Evolutionary conservation across 2,329 filamentous ascomycete species (phyloP).

Genomic region (Sporothrix globosa): DNA sequence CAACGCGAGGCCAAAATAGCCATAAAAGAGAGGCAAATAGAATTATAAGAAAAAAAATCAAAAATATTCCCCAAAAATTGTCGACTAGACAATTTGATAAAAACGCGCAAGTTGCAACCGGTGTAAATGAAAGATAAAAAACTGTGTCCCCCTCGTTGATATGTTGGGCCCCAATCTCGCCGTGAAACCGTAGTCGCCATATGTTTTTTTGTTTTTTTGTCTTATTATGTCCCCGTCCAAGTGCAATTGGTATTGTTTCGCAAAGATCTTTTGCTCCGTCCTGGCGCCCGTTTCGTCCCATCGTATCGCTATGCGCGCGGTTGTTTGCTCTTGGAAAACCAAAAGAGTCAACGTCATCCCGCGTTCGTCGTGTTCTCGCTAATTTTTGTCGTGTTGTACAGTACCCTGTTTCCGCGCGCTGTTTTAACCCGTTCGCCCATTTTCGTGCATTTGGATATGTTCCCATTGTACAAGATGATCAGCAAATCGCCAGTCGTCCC

Average conservation of each 20-base stretch:
- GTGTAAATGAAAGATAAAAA: slow-evolving; percentile 22
- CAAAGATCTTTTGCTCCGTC: slow-evolving; percentile 10
- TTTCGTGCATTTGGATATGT: slow-evolving; percentile 17
- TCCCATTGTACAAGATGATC: slow-evolving; percentile 1
- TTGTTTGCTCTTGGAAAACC: not conserved
- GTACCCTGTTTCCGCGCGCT: slow-evolving; percentile 9
- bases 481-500: not conserved
- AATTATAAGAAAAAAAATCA: not conserved
- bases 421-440: not conserved
- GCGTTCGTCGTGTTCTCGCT: slow-evolving; percentile 8
- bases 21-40: not conserved
- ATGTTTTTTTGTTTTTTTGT: slow-evolving; percentile 10
- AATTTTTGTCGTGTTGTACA: slow-evolving; percentile 22
- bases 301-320: slow-evolving; percentile 13
- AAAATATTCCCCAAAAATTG: slow-evolving; percentile 12
- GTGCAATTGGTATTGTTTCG: slow-evolving; percentile 12
- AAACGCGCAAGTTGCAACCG: slow-evolving; percentile 17
- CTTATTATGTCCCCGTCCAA: not conserved
- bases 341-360: not conserved
- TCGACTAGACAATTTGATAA: slow-evolving; percentile 26
- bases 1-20: not conserved
- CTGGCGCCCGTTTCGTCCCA: slow-evolving; percentile 17
- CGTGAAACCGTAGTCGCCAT: not conserved
- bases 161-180: not conserved
- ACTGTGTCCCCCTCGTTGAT: slow-evolving; percentile 10